Percentiles rank a stretch among this genome's conserved stretches.
Evolutionary conservation across 1,284 basidiomycete species (phyloP).

Genomic region (Microbotryomycetes sp.): DNA sequence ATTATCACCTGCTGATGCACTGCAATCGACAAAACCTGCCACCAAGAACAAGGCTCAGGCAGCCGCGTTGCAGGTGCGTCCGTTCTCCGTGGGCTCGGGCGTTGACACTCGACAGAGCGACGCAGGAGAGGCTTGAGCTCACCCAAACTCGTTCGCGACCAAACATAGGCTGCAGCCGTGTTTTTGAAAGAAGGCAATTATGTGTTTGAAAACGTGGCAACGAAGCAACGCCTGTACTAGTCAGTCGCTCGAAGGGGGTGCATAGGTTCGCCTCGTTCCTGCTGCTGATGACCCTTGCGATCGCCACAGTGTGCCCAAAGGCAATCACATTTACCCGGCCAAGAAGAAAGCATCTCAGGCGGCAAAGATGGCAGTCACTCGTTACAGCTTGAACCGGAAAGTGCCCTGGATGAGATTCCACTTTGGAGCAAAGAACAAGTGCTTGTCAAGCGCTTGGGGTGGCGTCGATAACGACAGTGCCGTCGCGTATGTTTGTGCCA

Average conservation of each 20-base stretch:
- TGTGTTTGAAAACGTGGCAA: slow-evolving; percentile 22
- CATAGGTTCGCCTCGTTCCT: not conserved
- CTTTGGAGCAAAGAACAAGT: slow-evolving; percentile 18
- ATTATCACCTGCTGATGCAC: not conserved
- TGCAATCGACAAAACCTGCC: not conserved
- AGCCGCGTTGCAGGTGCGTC: slow-evolving; percentile 8
- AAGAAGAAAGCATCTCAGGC: slow-evolving; percentile 2
- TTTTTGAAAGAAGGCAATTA: slow-evolving; percentile 21
- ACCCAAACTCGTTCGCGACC: too few species aligned
- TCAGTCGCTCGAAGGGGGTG: too few species aligned
- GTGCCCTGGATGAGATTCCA: not conserved
- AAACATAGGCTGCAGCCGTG: slow-evolving; percentile 21
- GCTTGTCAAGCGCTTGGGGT: not conserved
- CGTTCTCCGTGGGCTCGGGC: not conserved
- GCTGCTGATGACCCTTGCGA: not conserved
- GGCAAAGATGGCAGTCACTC: not conserved
- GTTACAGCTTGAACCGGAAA: not conserved
- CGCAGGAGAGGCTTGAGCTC: not conserved
- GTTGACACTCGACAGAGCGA: not conserved
- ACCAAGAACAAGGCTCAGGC: slow-evolving; percentile 16
- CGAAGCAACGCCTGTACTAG: slow-evolving; percentile 14
- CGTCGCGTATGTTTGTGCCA: slow-evolving; percentile 24
- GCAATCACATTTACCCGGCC: slow-evolving; percentile 20
- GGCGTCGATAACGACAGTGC: slow-evolving; percentile 11
- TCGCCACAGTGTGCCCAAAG: not conserved